phyloP scores from a whole-genome alignment of 257 asterid genomes.

The Capsicum pubescens region DNA sequence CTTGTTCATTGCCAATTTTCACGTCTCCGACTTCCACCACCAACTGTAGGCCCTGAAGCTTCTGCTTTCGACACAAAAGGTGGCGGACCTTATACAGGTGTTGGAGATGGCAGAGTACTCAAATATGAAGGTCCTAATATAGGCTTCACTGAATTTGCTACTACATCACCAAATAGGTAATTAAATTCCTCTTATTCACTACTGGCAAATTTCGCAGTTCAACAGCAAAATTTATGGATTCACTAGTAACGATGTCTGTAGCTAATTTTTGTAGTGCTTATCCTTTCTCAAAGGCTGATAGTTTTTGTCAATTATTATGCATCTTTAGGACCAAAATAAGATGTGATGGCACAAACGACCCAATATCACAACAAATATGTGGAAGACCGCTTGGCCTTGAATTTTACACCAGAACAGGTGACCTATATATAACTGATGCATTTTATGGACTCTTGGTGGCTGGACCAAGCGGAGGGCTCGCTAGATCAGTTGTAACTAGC shows the following conservation, averaged over 20 bases:
- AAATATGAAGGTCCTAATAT: constrained; percentile 35
- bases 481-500: constrained; percentile 3
- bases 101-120: constrained; percentile 59
- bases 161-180: constrained; percentile 28
- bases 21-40: constrained; percentile 22
- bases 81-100: constrained; percentile 52
- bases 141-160: constrained; percentile 26
- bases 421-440: constrained; percentile 18
- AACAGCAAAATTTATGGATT: not conserved
- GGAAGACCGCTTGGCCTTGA: constrained; percentile 1
- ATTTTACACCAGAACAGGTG: not conserved
- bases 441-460: constrained; percentile 11
- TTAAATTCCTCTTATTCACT: not conserved
- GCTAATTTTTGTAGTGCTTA: not conserved
- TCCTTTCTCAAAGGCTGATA: not conserved
- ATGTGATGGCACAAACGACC: constrained; percentile 18
- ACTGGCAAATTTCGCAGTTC: no score
- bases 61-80: constrained; percentile 41
- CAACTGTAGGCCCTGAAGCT: constrained; percentile 48
- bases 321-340: not conserved
- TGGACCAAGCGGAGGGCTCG: constrained; percentile 12
- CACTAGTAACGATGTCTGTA: not conserved
- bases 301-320: not conserved
- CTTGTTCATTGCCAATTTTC: not conserved
- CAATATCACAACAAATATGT: not conserved